A percentile compares a stretch with the other conserved stretches of the same genome.
These are phyloP conservation scores for Mucor sp. DNA, from an alignment of 371 early-diverging fungal species.

Conservation along the genomic window DNA sequence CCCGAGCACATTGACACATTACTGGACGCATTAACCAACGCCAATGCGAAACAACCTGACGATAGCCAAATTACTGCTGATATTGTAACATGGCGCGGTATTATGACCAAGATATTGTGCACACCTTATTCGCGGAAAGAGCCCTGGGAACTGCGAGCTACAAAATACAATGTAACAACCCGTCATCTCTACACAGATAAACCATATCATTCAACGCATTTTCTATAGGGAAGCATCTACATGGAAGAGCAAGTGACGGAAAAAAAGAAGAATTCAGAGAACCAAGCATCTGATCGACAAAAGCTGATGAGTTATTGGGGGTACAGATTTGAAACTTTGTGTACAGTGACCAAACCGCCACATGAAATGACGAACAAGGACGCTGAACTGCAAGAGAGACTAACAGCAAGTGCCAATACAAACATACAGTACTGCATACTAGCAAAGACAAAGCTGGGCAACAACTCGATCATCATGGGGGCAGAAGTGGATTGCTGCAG, in stretches of 20 bases:
- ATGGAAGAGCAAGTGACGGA: conserved; percentile 74
- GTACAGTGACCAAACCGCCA: conserved; percentile 56
- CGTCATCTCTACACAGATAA: too few species aligned
- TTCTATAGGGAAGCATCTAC: conserved; percentile 61
- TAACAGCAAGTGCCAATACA: conserved; percentile 67
- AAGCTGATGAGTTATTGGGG: conserved; percentile 79
- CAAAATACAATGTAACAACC: conserved; percentile 60
- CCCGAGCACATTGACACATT: conserved; percentile 85
- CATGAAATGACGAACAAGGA: conserved; percentile 37
- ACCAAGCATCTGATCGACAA: conserved; percentile 54
- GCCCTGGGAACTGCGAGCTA: conserved; percentile 80
- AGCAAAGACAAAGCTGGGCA: conserved; percentile 77
- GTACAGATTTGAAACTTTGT: conserved; percentile 74
- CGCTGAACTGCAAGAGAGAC: conserved; percentile 40
- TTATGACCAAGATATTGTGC: conserved; percentile 82
- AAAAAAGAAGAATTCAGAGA: conserved; percentile 42
- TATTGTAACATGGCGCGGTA: conserved; percentile 78
- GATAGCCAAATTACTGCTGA: conserved; percentile 22
- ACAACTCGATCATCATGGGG: conserved; percentile 75
- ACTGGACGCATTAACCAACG: conserved; percentile 59
- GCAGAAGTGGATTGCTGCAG: conserved; percentile 91
- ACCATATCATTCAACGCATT: too few species aligned
- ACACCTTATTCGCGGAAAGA: conserved; percentile 79
- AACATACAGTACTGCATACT: conserved; percentile 88
- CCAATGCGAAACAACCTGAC: conserved; percentile 21